These are phyloP conservation scores for Yamadazyma atmosphaerica DNA, from an alignment of 1,139 yeast genomes.

Conservation along the genomic window DNA sequence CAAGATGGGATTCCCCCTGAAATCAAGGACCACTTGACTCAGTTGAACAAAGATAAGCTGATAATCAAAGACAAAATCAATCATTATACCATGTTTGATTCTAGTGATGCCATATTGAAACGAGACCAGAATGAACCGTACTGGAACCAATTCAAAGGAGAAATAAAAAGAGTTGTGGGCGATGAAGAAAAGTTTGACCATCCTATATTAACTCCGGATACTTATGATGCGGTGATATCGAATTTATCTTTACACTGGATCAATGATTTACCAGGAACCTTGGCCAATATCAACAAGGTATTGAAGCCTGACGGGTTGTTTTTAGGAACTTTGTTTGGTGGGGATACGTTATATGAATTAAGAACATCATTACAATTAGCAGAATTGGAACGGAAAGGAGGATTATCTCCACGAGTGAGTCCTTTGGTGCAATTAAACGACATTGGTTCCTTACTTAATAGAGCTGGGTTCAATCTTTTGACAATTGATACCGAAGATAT, in stretches of 20 bases:
- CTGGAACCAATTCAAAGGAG: constrained; percentile 42
- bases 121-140: constrained; percentile 42
- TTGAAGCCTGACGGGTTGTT: constrained; percentile 82
- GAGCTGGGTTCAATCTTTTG: constrained; percentile 76
- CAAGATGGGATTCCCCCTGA: constrained; percentile 27
- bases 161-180: constrained; percentile 49
- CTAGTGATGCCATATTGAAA: constrained; percentile 52
- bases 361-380: constrained; percentile 81
- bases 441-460: constrained; percentile 68
- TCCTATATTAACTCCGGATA: constrained; percentile 37
- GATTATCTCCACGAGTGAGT: constrained; percentile 76
- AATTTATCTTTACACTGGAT: constrained; percentile 83
- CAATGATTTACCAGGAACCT: constrained; percentile 70
- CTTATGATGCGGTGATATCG: constrained; percentile 72
- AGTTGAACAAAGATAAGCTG: constrained; percentile 53
- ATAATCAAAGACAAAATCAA: constrained; percentile 53
- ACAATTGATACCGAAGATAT: constrained; percentile 87
- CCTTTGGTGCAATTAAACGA: constrained; percentile 82
- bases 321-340: constrained; percentile 82
- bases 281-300: constrained; percentile 57
- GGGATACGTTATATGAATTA: constrained; percentile 79
- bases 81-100: constrained; percentile 67
- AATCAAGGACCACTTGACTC: constrained; percentile 29
- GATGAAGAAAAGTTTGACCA: constrained; percentile 67
- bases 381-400: constrained; percentile 76